Conservation (phyloP, 2,329 filamentous ascomycete species). For the Hymenoscyphus fructigenus region DNA sequence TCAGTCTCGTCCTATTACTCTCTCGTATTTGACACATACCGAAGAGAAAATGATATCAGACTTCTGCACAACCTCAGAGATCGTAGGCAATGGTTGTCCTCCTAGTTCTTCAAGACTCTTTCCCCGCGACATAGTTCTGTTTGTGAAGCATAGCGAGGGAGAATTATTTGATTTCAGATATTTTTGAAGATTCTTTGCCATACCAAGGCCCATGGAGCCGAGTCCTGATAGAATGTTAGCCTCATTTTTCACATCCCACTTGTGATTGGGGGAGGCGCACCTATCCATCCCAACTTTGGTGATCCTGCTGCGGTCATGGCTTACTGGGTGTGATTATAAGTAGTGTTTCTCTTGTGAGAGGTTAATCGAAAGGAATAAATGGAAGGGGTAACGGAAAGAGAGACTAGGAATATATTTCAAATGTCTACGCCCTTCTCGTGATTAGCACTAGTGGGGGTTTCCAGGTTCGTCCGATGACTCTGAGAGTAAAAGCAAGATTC, state of each 20-base stretch:
- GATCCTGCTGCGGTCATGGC: neutral
- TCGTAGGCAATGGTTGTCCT: slow-evolving; percentile 39
- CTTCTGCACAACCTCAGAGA: slow-evolving; percentile 19
- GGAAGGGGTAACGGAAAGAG: neutral
- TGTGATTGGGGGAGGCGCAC: neutral
- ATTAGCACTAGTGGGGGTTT: no score
- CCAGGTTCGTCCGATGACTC: no score
- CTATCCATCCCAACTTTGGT: slow-evolving; percentile 7
- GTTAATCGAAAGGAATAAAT: neutral
- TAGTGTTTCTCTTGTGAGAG: neutral
- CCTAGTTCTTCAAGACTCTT: slow-evolving; percentile 39
- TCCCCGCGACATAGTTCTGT: slow-evolving; percentile 43
- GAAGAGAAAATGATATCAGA: slow-evolving; percentile 31
- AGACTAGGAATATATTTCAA: no score
- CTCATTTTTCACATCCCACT: neutral
- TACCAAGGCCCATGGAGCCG: slow-evolving; percentile 32
- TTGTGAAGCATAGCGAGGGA: slow-evolving; percentile 39
- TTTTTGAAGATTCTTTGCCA: slow-evolving; percentile 29
- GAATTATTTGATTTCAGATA: slow-evolving; percentile 19
- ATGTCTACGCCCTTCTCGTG: no score
- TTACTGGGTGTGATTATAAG: neutral
- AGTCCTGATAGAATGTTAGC: slow-evolving; percentile 20
- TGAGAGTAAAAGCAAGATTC: no score
- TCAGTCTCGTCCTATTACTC: neutral
- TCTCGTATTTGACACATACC: slow-evolving; percentile 14